phyloP scores from a whole-genome alignment of 768 basidiomycete genomes.

The Calocera cornea region DNA sequence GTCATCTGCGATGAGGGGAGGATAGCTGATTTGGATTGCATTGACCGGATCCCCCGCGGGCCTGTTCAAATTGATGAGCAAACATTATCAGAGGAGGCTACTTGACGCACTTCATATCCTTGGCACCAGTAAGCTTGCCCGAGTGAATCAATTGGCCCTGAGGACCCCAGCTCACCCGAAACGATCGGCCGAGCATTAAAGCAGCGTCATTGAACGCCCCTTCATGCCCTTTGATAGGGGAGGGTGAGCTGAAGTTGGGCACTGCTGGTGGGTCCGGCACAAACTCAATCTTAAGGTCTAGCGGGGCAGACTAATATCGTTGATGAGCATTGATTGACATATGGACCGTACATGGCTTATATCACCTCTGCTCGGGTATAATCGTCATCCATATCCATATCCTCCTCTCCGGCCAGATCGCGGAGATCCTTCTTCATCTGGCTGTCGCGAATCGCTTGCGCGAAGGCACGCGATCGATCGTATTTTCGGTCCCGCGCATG shows the following conservation, averaged over 20 bases:
- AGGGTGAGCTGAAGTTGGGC: not conserved
- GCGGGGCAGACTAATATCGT: slow-evolving; percentile 30
- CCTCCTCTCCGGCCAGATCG: slow-evolving; percentile 30
- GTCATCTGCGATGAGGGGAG: slow-evolving; percentile 18
- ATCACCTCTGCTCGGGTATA: slow-evolving; percentile 30
- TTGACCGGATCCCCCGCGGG: slow-evolving; percentile 8
- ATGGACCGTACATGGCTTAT: not conserved
- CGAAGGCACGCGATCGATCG: not conserved
- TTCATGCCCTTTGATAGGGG: slow-evolving; percentile 36
- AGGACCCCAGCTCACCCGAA: slow-evolving; percentile 83
- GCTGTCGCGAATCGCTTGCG: slow-evolving; percentile 11
- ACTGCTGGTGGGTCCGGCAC: slow-evolving; percentile 27
- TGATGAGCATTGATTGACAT: not conserved
- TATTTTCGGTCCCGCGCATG: slow-evolving; percentile 35
- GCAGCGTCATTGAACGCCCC: slow-evolving; percentile 65
- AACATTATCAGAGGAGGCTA: slow-evolving; percentile 34
- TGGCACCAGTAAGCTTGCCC: slow-evolving; percentile 39
- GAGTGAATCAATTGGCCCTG: slow-evolving; percentile 60
- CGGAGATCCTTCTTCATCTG: slow-evolving; percentile 11
- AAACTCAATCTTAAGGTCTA: slow-evolving; percentile 38
- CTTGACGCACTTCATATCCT: slow-evolving; percentile 29
- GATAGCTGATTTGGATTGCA: slow-evolving; percentile 18
- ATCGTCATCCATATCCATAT: slow-evolving; percentile 37
- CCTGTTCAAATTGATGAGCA: not conserved
- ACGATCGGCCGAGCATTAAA: slow-evolving; percentile 71